phyloP scores from a whole-genome alignment of 202 grass and related monocot species.

The Zoysia matrella region DNA sequence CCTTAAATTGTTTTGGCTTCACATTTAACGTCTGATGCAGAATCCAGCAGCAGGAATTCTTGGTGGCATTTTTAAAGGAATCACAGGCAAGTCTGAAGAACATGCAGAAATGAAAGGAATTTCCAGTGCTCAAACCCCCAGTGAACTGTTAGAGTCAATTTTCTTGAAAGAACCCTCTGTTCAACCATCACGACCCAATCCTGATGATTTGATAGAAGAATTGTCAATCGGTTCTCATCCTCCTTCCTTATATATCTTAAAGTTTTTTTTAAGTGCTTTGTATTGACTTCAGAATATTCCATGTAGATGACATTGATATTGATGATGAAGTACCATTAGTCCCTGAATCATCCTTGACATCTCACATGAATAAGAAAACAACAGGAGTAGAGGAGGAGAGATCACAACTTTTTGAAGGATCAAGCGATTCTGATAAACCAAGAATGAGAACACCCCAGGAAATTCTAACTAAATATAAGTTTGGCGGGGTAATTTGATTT shows the following conservation, averaged over 20 bases:
- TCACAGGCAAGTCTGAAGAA: constrained; percentile 75
- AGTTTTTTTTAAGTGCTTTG: constrained; percentile 21
- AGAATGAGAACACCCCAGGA: constrained; percentile 88
- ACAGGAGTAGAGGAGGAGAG: constrained; percentile 69
- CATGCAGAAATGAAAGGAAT: constrained; percentile 54
- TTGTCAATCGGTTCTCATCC: constrained; percentile 73
- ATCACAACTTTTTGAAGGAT: constrained; percentile 85
- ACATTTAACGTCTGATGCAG: constrained; percentile 49
- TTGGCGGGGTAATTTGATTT: constrained; percentile 75
- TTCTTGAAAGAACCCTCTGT: constrained; percentile 66
- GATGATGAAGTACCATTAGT: constrained; percentile 64
- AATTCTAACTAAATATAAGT: constrained; percentile 97
- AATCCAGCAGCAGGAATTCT: constrained; percentile 66
- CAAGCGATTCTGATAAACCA: constrained; percentile 63
- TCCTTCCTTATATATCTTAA: constrained; percentile 40
- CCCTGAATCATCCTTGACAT: constrained; percentile 58
- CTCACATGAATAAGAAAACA: constrained; percentile 54
- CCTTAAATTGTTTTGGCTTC: constrained; percentile 24
- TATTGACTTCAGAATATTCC: constrained; percentile 42
- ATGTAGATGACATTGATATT: constrained; percentile 92
- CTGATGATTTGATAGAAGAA: constrained; percentile 63
- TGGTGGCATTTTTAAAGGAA: constrained; percentile 86
- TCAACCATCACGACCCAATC: constrained; percentile 44
- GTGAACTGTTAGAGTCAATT: constrained; percentile 68
- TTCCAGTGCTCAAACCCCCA: constrained; percentile 33